phyloP scores from a whole-genome alignment of 495 filamentous ascomycete species.

The Aspergillus ellipticus region DNA sequence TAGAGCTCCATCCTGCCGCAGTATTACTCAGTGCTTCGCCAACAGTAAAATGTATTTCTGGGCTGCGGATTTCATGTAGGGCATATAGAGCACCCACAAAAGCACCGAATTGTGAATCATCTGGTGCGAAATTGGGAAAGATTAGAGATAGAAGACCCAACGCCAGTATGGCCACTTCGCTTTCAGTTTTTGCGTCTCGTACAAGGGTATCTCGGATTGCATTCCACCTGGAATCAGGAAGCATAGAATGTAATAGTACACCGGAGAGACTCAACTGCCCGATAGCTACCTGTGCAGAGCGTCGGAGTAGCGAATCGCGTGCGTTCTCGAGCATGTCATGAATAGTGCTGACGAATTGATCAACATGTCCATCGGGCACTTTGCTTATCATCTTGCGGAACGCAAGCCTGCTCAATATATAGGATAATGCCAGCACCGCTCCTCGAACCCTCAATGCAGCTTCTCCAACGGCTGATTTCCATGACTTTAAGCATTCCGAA shows the following conservation, averaged over 20 bases:
- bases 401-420: constrained; percentile 55
- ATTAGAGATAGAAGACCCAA: constrained; percentile 64
- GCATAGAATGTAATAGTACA: constrained; percentile 40
- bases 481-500: constrained; percentile 36
- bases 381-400: constrained; percentile 39
- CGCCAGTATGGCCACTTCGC: constrained; percentile 72
- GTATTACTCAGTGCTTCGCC: constrained; percentile 80
- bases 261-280: constrained; percentile 72
- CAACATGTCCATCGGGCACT: constrained; percentile 30
- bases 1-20: constrained; percentile 74
- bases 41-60: constrained; percentile 82
- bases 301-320: constrained; percentile 54
- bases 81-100: constrained; percentile 63
- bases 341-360: constrained; percentile 36
- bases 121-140: constrained; percentile 38
- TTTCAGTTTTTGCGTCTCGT: constrained; percentile 68
- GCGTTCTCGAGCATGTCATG: constrained; percentile 47
- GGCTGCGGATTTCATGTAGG: constrained; percentile 76
- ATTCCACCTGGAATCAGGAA: constrained; percentile 38
- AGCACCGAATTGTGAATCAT: constrained; percentile 25
- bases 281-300: constrained; percentile 61
- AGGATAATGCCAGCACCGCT: constrained; percentile 53
- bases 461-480: constrained; percentile 58
- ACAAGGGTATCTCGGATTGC: constrained; percentile 56
- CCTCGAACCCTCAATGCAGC: constrained; percentile 60